These are phyloP conservation scores for Hygrophorus pudorinus DNA, from an alignment of 768 basidiomycete genomes.

Conservation along the genomic window DNA sequence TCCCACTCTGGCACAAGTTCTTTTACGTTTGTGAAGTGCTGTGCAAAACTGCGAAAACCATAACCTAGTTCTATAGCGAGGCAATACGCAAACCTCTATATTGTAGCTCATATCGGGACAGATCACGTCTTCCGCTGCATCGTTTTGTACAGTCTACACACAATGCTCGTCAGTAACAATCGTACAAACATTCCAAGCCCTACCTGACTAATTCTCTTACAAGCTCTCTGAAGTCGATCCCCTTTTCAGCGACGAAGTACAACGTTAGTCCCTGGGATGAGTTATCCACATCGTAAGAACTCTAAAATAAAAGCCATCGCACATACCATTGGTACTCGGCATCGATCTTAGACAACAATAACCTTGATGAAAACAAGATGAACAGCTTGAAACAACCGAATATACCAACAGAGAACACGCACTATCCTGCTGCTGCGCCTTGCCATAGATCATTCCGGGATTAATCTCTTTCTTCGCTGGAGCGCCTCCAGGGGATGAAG, in stretches of 20 bases:
- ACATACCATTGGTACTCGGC: slow-evolving; percentile 96
- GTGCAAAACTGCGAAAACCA: not conserved
- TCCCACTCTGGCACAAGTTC: slow-evolving; percentile 35
- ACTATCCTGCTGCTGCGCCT: slow-evolving; percentile 77
- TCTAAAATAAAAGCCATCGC: not conserved
- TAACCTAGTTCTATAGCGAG: not conserved
- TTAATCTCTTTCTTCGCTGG: slow-evolving; percentile 79
- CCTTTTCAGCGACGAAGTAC: slow-evolving; percentile 93
- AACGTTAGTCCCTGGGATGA: slow-evolving; percentile 83
- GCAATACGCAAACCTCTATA: slow-evolving; percentile 16
- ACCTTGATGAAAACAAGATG: slow-evolving; percentile 26
- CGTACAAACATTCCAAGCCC: too few relatives aligned
- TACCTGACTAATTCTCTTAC: slow-evolving; percentile 91
- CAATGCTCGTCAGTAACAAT: not conserved
- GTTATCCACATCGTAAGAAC: not conserved
- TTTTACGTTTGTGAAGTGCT: slow-evolving; percentile 33
- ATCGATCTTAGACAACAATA: slow-evolving; percentile 77
- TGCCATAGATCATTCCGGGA: slow-evolving; percentile 93
- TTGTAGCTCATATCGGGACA: slow-evolving; percentile 20
- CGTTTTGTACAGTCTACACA: slow-evolving; percentile 78
- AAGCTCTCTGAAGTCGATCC: slow-evolving; percentile 94
- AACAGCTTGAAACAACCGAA: not conserved
- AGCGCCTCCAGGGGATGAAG: slow-evolving; percentile 13
- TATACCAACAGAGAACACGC: slow-evolving; percentile 14
- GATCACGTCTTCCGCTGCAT: too few relatives aligned